Conservation (phyloP, 75 land plant genomes). For the Pseudotsuga menziesii region DNA sequence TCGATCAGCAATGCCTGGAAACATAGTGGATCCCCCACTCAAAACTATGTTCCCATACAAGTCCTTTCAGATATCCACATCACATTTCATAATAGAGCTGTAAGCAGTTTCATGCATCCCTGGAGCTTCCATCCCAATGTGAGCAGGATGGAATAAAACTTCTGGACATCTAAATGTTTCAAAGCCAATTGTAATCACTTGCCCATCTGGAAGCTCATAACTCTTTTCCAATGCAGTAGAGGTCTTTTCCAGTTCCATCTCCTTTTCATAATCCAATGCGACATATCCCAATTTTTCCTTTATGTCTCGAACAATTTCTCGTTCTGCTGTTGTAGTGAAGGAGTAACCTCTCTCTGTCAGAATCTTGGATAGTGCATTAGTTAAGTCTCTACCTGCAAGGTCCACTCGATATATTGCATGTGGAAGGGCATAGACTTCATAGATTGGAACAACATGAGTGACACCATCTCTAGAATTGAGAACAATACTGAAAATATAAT, state of each 20-base stretch:
- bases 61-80: too few species aligned
- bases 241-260: constrained; percentile 30
- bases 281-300: constrained; percentile 45
- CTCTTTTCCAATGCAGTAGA: constrained; percentile 38
- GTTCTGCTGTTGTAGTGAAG: constrained; percentile 53
- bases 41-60: too few species aligned
- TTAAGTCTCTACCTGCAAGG: constrained; percentile 49
- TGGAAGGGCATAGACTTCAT: constrained; percentile 45
- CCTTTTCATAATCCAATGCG: constrained; percentile 46
- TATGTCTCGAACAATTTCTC: constrained; percentile 45
- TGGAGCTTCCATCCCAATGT: constrained; percentile 52
- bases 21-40: too few species aligned
- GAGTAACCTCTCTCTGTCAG: constrained; percentile 56
- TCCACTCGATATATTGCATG: constrained; percentile 52
- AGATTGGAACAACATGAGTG: constrained; percentile 46
- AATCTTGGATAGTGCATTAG: constrained; percentile 43
- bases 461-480: constrained; percentile 52
- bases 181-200: constrained; percentile 63
- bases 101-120: constrained; percentile 60
- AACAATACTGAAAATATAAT: constrained; percentile 21
- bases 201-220: constrained; percentile 68
- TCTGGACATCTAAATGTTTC: constrained; percentile 73
- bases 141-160: constrained; percentile 60
- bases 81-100: too few species aligned
- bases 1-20: constrained; percentile 19